phyloP scores from a whole-genome alignment of 106 monocot genomes.

The Dioscorea dumetorum region DNA sequence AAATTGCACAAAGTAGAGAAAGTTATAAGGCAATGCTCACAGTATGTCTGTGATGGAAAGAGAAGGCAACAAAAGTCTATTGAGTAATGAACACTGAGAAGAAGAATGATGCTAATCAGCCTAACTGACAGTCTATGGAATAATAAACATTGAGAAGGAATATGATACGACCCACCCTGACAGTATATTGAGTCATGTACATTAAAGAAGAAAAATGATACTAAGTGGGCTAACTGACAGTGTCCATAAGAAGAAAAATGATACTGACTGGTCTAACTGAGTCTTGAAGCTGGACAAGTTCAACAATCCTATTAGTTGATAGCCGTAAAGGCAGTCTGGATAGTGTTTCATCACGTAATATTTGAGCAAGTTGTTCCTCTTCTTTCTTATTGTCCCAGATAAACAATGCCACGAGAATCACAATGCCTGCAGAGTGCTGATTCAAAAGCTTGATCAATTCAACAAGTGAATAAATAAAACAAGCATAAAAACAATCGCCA shows the following conservation, averaged over 20 bases:
- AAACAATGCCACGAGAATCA: slow-evolving; percentile 81
- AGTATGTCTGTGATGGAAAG: too few relatives aligned
- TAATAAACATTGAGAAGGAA: too few relatives aligned
- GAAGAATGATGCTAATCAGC: too few relatives aligned
- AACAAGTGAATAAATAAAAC: too few relatives aligned
- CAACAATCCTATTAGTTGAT: slow-evolving; percentile 86
- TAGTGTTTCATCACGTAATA: slow-evolving; percentile 80
- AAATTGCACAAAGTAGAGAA: too few relatives aligned
- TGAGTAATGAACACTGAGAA: too few relatives aligned
- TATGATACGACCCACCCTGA: too few relatives aligned
- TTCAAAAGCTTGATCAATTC: slow-evolving; percentile 74
- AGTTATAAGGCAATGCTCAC: too few relatives aligned
- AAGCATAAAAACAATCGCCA: too few relatives aligned
- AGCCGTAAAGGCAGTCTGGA: slow-evolving; percentile 92
- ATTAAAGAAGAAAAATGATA: slow-evolving; percentile 15
- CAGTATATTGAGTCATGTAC: too few relatives aligned
- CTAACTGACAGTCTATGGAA: too few relatives aligned
- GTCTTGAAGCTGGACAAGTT: slow-evolving; percentile 91
- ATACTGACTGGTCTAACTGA: slow-evolving; percentile 81
- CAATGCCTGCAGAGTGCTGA: slow-evolving; percentile 81
- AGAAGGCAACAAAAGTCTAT: too few relatives aligned
- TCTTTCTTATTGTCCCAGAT: slow-evolving; percentile 97
- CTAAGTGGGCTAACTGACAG: slow-evolving; percentile 69
- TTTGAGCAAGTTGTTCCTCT: slow-evolving; percentile 88
- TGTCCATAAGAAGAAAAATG: slow-evolving; percentile 3